Conservation (phyloP, 768 basidiomycete species). For the Russula ochroleuca region DNA sequence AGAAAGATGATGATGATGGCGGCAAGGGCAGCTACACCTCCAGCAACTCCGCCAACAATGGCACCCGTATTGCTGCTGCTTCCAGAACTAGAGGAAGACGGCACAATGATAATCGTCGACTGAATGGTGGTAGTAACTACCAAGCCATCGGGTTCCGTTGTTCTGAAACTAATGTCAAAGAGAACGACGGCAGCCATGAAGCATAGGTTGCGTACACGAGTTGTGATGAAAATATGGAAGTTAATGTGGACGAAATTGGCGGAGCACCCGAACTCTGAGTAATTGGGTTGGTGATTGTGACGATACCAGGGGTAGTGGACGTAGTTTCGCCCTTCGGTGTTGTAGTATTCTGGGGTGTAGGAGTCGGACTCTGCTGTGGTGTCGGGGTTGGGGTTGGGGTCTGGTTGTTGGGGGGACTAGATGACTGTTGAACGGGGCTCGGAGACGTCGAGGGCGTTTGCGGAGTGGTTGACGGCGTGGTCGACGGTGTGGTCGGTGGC, state of each 20-base stretch:
- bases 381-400: not conserved
- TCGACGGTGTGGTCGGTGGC: not conserved
- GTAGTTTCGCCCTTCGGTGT: not conserved
- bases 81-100: constrained; percentile 22
- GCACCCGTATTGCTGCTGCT: constrained; percentile 27
- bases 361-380: not conserved
- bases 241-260: not conserved
- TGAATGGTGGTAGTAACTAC: constrained; percentile 18
- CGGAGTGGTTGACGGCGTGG: not conserved
- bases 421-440: not conserved
- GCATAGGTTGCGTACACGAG: not conserved
- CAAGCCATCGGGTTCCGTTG: constrained; percentile 21
- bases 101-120: constrained; percentile 28
- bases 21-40: constrained; percentile 30
- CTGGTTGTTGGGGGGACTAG: not conserved
- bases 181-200: not conserved
- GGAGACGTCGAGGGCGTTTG: not conserved
- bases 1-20: constrained; percentile 31
- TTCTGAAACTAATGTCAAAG: constrained; percentile 8
- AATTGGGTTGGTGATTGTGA: not conserved
- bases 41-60: constrained; percentile 34
- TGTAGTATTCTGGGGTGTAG: not conserved
- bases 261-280: not conserved
- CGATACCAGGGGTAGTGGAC: not conserved
- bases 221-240: constrained; percentile 8